These are phyloP conservation scores for Sordariomycetes sp. DNA, from an alignment of 2,329 filamentous ascomycete species.

Conservation along the genomic window DNA sequence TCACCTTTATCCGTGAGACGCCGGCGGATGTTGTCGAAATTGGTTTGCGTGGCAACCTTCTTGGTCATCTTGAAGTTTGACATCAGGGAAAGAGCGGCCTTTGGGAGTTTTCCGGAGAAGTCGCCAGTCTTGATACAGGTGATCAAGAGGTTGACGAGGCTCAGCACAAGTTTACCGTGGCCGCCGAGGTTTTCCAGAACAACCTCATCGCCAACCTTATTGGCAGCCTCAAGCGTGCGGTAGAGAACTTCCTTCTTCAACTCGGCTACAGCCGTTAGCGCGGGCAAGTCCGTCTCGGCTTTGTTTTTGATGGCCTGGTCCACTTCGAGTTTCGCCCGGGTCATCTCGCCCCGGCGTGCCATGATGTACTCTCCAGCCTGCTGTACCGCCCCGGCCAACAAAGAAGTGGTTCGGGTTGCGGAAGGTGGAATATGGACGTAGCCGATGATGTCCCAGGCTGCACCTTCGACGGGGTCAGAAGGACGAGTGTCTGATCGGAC, in stretches of 20 bases:
- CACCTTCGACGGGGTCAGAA: slow-evolving; percentile 31
- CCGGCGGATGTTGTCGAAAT: slow-evolving; percentile 54
- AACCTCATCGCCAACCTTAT: slow-evolving; percentile 41
- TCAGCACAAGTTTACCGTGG: slow-evolving; percentile 45
- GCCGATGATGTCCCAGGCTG: slow-evolving; percentile 42
- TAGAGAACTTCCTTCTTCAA: slow-evolving; percentile 37
- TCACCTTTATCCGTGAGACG: slow-evolving; percentile 56
- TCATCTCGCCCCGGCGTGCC: slow-evolving; percentile 34
- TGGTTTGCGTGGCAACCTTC: slow-evolving; percentile 51
- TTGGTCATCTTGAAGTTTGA: slow-evolving; percentile 51
- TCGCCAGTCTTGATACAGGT: slow-evolving; percentile 41
- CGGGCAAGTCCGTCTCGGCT: slow-evolving; percentile 4
- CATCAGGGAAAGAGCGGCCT: slow-evolving; percentile 48
- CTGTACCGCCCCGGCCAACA: slow-evolving; percentile 37
- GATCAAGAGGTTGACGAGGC: slow-evolving; percentile 42
- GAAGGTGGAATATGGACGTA: slow-evolving; percentile 35
- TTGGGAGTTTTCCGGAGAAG: slow-evolving; percentile 41
- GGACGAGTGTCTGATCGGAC: slow-evolving; percentile 33
- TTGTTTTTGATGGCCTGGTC: slow-evolving; percentile 26
- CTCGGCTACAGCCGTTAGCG: slow-evolving; percentile 28
- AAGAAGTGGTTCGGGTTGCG: slow-evolving; percentile 22
- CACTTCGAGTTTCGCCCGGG: slow-evolving; percentile 31
- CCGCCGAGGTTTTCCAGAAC: slow-evolving; percentile 48
- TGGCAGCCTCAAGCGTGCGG: slow-evolving; percentile 40
- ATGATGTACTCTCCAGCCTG: slow-evolving; percentile 39